Base-by-base conservation (phyloP, 2,329 filamentous ascomycete genomes). In the Xylaria sp. region DNA sequence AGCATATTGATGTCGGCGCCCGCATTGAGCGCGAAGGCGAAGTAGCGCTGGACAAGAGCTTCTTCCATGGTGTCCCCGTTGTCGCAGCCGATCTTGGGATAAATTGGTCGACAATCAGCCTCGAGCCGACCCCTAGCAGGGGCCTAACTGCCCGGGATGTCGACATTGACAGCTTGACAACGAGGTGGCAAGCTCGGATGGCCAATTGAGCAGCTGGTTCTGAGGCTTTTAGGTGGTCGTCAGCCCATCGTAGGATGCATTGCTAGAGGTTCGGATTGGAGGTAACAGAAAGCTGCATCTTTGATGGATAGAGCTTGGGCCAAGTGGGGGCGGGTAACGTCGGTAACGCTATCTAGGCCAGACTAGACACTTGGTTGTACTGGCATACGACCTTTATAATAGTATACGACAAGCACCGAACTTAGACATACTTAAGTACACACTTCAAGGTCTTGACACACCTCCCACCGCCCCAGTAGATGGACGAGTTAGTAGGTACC, bases 81-180 rank as follows among this genome's bases (percentile, higher is more conserved):
- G 40, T 54, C 49, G 42, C 42, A 12, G 67, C 54, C 43, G 68
- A 68, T 40, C 60, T 68, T 42, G 70, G 63, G 14, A 62, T 55
- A 57, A 73, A 72, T 69, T 71, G 72, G 59, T 70, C 71, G 57
- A 68, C 63, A 28, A 73, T 43, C 25, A 71, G 60, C 57, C 72
- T 72, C 63, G 66, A 69, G 64, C 70, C 47, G 53, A 65, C 61
- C 69, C 69, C 71, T 15, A 72, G 59, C 21, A 73, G 58, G 66
- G 70, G 68, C 63, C 65, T 70, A 9, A 73, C 51, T 51, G 71
- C 72, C 55, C 71, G 65, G 52, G 70, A 54, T 28, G 67, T 69
- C 65, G 72, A 71, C 70, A 73, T 73, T 54, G 65, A 64, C 65
- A 53, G 51, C 23, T 45, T 49, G 38, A n/a, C 31, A 8, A 23